Evolutionary conservation across 2,329 filamentous ascomycete species (phyloP).

Genomic region (Davidsoniella eucalypti): DNA sequence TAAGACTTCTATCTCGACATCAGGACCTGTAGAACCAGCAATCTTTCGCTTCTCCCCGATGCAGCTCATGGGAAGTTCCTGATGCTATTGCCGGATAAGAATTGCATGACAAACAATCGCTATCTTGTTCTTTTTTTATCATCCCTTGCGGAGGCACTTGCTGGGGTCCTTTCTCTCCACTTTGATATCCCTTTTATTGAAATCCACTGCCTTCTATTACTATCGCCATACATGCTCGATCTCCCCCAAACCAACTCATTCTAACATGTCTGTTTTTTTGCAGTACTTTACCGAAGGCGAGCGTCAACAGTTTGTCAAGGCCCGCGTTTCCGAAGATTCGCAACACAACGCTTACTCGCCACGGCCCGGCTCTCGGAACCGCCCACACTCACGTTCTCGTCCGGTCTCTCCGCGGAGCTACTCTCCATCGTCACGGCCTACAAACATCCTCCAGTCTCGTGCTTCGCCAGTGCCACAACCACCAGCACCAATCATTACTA

Average conservation of each 20-base stretch:
- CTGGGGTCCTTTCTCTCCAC: too few species aligned
- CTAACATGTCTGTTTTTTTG: not conserved
- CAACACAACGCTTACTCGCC: not conserved
- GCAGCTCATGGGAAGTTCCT: too few species aligned
- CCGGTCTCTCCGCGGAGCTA: slow-evolving; percentile 7
- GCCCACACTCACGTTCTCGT: not conserved
- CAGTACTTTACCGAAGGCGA: slow-evolving; percentile 13
- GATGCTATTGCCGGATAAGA: too few species aligned
- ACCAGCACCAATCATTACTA: not conserved
- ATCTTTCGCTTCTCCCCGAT: too few species aligned
- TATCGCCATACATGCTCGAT: slow-evolving; percentile 8
- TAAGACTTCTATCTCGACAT: too few species aligned
- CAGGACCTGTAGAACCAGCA: too few species aligned
- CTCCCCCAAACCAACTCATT: slow-evolving; percentile 10
- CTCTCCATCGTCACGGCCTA: slow-evolving; percentile 11
- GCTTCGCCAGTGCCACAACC: not conserved
- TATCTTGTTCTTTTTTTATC: too few species aligned
- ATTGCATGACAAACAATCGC: too few species aligned
- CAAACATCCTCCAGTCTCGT: slow-evolving; percentile 11
- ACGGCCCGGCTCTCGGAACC: slow-evolving; percentile 2
- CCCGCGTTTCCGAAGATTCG: slow-evolving; percentile 6
- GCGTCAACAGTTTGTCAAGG: slow-evolving; percentile 11
- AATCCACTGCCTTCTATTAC: not conserved
- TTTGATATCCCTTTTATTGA: too few species aligned
- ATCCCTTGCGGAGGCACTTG: too few species aligned